These are phyloP conservation scores for Austroboletus rostrupii DNA, from an alignment of 1,284 basidiomycete genomes.

Conservation along the genomic window DNA sequence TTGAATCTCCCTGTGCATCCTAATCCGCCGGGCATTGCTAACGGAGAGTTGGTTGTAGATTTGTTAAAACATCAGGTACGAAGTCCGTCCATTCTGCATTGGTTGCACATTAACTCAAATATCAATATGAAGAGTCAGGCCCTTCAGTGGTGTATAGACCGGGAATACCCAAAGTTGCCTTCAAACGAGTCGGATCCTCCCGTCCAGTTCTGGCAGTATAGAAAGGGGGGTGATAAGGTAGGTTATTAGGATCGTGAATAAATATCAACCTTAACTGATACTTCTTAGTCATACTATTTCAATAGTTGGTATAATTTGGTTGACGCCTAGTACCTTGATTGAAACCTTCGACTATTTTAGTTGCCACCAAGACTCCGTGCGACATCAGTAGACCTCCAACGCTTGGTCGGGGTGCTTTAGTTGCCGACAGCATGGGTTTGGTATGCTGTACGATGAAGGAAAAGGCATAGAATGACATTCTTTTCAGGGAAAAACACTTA, in stretches of 20 bases:
- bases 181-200: conserved; percentile 62
- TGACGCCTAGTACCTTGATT: not conserved
- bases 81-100: conserved; percentile 13
- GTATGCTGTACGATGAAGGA: conserved; percentile 22
- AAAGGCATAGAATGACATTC: conserved; percentile 6
- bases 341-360: conserved; percentile 30
- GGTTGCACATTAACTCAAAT: conserved; percentile 1
- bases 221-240: conserved; percentile 52
- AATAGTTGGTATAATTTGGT: conserved; percentile 48
- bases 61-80: conserved; percentile 76
- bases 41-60: conserved; percentile 64
- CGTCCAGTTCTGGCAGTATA: conserved; percentile 84
- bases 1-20: conserved; percentile 62
- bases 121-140: conserved; percentile 59
- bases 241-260: conserved; percentile 10
- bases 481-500: conserved; percentile 77
- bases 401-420: conserved; percentile 79
- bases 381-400: conserved; percentile 46
- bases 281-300: conserved; percentile 54
- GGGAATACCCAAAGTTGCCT: conserved; percentile 72
- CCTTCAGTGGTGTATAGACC: conserved; percentile 74
- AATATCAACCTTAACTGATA: not conserved
- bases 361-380: conserved; percentile 79
- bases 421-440: conserved; percentile 87
- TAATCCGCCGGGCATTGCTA: conserved; percentile 62